phyloP scores from a whole-genome alignment of 2,329 filamentous ascomycete species.

The Neoscytalidium dimidiatum region DNA sequence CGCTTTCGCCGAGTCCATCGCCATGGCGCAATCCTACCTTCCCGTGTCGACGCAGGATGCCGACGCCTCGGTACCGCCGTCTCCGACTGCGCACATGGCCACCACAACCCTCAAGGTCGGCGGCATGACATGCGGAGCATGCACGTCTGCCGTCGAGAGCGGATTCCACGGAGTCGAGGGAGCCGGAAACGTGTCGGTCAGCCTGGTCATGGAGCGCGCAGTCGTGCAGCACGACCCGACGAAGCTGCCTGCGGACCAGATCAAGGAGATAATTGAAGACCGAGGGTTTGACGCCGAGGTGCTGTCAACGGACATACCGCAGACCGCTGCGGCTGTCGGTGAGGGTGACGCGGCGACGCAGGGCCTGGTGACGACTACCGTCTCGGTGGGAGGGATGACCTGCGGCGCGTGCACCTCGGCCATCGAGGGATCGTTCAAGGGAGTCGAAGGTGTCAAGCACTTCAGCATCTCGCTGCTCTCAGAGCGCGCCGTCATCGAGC shows the following conservation, averaged over 20 bases:
- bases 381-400: constrained; percentile 85
- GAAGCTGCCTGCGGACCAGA: constrained; percentile 70
- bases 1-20: constrained; percentile 14
- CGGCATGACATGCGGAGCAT: constrained; percentile 87
- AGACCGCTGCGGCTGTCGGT: constrained; percentile 47
- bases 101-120: constrained; percentile 89
- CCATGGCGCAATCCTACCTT: constrained; percentile 31
- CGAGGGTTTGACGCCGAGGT: constrained; percentile 88
- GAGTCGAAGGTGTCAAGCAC: constrained; percentile 69
- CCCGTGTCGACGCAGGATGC: constrained; percentile 23
- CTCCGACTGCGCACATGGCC: constrained; percentile 61
- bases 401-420: constrained; percentile 88
- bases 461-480: constrained; percentile 84
- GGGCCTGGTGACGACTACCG: constrained; percentile 61
- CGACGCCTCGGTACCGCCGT: neutral
- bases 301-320: constrained; percentile 76
- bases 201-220: constrained; percentile 92
- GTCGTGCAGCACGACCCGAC: constrained; percentile 85
- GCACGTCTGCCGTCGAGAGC: constrained; percentile 91
- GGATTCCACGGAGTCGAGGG: constrained; percentile 83
- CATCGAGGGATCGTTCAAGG: constrained; percentile 77
- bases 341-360: constrained; percentile 36
- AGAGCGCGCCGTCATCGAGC: constrained; percentile 82
- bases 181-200: constrained; percentile 84
- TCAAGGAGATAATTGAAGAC: constrained; percentile 87